Evolutionary conservation across 2,329 filamentous ascomycete species (phyloP).

Genomic region (Drechslera avenae): DNA sequence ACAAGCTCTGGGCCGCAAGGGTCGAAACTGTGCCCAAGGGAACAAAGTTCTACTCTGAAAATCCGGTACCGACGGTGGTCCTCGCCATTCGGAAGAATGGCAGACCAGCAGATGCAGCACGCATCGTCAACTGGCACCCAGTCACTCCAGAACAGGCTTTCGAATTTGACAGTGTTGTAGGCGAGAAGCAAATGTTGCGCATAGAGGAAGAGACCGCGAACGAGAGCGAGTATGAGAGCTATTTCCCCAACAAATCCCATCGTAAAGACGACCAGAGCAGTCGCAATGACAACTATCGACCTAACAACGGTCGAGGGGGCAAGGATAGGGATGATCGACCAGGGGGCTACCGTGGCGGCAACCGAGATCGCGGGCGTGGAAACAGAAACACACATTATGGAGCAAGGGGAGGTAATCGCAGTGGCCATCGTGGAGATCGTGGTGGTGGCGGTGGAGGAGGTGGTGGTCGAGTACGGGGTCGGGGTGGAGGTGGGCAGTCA

Average conservation of each 20-base stretch:
- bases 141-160: constrained; percentile 72
- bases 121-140: constrained; percentile 83
- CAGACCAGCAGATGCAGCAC: constrained; percentile 77
- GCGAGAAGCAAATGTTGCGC: constrained; percentile 82
- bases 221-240: constrained; percentile 68
- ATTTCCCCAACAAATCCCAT: constrained; percentile 65
- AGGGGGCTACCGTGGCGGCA: constrained; percentile 41
- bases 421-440: constrained; percentile 49
- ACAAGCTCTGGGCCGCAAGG: constrained; percentile 84
- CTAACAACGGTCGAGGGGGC: constrained; percentile 29
- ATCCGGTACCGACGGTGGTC: constrained; percentile 77
- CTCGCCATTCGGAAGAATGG: constrained; percentile 78
- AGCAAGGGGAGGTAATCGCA: constrained; percentile 45
- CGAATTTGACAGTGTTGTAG: constrained; percentile 80
- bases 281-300: constrained; percentile 40
- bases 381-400: constrained; percentile 39
- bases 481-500: constrained; percentile 37
- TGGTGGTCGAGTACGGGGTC: constrained; percentile 36
- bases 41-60: constrained; percentile 74
- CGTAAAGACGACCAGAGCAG: constrained; percentile 50
- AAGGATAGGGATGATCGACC: constrained; percentile 31
- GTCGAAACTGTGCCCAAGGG: constrained; percentile 73
- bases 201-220: constrained; percentile 71
- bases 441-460: constrained; percentile 40
- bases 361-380: constrained; percentile 40